A percentile compares a stretch with the other conserved stretches of the same genome.
Conservation (phyloP, 1,139 yeast genomes). For the Sugiyamaella castrensis region DNA sequence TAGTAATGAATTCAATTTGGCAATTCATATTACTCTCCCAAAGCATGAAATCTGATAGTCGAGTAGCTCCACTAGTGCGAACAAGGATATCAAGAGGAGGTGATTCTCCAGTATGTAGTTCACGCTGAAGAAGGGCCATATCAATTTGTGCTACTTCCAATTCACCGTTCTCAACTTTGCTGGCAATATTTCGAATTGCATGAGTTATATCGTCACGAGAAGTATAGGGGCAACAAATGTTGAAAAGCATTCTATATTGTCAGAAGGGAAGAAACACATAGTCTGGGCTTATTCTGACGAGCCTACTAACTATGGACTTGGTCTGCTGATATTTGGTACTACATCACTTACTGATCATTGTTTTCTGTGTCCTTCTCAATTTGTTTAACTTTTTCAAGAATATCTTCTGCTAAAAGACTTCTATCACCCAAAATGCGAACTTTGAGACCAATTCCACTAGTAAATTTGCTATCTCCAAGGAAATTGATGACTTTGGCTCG, state of each 20-base stretch:
- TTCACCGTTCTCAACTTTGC: constrained; percentile 35
- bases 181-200: constrained; percentile 49
- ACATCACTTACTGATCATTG: constrained; percentile 41
- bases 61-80: constrained; percentile 82
- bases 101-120: constrained; percentile 61
- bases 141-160: constrained; percentile 40
- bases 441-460: constrained; percentile 49
- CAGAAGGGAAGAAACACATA: not conserved
- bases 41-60: constrained; percentile 84
- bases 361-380: constrained; percentile 67
- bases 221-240: constrained; percentile 94
- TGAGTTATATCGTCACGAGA: constrained; percentile 86
- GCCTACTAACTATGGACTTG: too few species aligned
- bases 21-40: constrained; percentile 60
- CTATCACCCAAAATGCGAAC: constrained; percentile 74
- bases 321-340: too few species aligned
- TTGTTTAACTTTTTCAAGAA: constrained; percentile 55
- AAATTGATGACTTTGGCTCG: constrained; percentile 56
- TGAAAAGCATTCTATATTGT: constrained; percentile 58
- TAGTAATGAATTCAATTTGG: constrained; percentile 66
- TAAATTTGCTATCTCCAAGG: constrained; percentile 22
- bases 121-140: constrained; percentile 47
- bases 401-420: constrained; percentile 64
- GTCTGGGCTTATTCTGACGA: not conserved
- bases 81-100: constrained; percentile 82